A percentile compares a stretch with the other conserved stretches of the same genome.
phyloP scores from a whole-genome alignment of 257 asterid species.

The Rubia yunnanensis region DNA sequence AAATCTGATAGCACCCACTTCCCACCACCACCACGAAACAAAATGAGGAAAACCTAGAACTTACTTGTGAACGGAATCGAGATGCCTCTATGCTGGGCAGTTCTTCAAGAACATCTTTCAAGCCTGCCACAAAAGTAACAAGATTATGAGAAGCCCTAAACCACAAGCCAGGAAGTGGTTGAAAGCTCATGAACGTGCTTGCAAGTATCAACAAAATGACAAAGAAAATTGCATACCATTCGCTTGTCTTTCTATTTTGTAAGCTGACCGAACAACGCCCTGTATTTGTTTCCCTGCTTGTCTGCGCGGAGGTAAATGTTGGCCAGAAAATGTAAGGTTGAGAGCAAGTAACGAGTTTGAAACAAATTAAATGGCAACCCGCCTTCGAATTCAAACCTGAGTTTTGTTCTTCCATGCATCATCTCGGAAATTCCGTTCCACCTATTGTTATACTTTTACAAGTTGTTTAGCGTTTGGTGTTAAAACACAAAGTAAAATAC shows the following conservation, averaged over 20 bases:
- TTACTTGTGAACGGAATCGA: slow-evolving; percentile 58
- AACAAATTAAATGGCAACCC: slow-evolving; percentile 5
- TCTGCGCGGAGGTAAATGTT: slow-evolving; percentile 30
- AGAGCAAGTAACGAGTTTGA: slow-evolving; percentile 2
- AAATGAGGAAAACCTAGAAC: slow-evolving; percentile 6
- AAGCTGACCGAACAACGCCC: slow-evolving; percentile 66
- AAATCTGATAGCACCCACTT: too few species aligned
- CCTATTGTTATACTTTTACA: too few species aligned
- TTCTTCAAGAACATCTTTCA: slow-evolving; percentile 73
- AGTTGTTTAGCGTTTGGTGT: too few species aligned
- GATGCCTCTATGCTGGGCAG: slow-evolving; percentile 84
- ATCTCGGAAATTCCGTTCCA: too few species aligned
- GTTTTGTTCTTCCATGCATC: slow-evolving; percentile 80
- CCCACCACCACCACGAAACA: too few species aligned
- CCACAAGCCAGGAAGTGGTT: slow-evolving; percentile 12
- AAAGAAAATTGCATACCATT: slow-evolving; percentile 40
- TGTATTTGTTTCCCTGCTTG: slow-evolving; percentile 94
- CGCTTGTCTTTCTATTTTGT: slow-evolving; percentile 87
- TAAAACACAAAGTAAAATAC: too few species aligned
- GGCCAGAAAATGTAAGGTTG: slow-evolving; percentile 10
- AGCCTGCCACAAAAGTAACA: slow-evolving; percentile 37
- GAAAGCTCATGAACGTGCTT: not conserved
- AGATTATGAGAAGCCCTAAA: slow-evolving; percentile 4
- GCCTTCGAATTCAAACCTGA: slow-evolving; percentile 40
- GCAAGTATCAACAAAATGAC: not conserved